These are phyloP conservation scores for Cryptococcus sp. DNA, from an alignment of 1,284 basidiomycete genomes.

Conservation along the genomic window DNA sequence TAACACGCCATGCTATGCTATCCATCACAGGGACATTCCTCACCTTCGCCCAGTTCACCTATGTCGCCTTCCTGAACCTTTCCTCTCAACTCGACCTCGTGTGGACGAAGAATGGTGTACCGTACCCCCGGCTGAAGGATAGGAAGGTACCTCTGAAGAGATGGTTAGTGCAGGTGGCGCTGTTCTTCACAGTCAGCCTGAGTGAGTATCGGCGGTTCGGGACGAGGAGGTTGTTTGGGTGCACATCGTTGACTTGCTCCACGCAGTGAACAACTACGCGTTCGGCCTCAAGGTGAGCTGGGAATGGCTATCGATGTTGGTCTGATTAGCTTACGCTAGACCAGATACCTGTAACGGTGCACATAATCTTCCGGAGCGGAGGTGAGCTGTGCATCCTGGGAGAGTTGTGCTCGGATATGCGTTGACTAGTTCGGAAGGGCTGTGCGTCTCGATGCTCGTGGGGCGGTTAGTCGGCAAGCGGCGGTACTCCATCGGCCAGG, in stretches of 20 bases:
- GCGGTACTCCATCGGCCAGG: conserved; percentile 67
- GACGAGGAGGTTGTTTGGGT: neutral
- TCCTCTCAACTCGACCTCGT: conserved; percentile 35
- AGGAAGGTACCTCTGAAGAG: conserved; percentile 68
- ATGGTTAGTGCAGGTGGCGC: conserved; percentile 74
- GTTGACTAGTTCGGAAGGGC: conserved; percentile 32
- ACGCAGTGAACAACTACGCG: conserved; percentile 75
- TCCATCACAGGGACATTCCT: conserved; percentile 64
- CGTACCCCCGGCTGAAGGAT: conserved; percentile 35
- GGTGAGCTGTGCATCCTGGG: conserved; percentile 61
- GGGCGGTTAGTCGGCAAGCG: conserved; percentile 47
- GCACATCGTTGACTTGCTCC: conserved; percentile 37
- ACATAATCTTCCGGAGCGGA: conserved; percentile 90
- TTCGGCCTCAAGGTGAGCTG: conserved; percentile 62
- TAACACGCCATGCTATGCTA: conserved; percentile 12
- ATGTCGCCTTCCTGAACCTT: conserved; percentile 60
- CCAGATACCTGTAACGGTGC: conserved; percentile 81
- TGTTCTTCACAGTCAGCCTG: conserved; percentile 74
- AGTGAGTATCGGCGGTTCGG: conserved; percentile 26
- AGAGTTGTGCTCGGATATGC: too few relatives aligned
- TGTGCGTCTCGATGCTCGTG: conserved; percentile 50
- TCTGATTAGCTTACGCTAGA: conserved; percentile 26
- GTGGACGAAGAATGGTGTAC: conserved; percentile 1
- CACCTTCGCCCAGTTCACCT: conserved; percentile 77
- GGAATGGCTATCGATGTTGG: neutral